Base-by-base conservation (phyloP, 768 basidiomycete genomes). In the Podaxis sp. region DNA sequence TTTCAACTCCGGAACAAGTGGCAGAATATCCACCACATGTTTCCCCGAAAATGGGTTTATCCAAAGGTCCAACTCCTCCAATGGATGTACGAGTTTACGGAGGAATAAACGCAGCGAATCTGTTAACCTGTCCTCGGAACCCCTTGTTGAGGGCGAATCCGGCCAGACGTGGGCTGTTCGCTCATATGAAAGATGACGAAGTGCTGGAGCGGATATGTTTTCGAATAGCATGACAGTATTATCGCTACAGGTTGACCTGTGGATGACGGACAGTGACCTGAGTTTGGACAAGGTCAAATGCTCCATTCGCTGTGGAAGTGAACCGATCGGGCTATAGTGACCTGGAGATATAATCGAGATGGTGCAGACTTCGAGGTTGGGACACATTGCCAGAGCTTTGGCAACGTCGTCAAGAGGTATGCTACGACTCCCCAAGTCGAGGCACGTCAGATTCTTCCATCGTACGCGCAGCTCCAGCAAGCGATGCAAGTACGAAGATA, bases 171-270 rank as follows among this genome's bases (percentile, higher is more conserved):
- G 36, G 22, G 22, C 17, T 5, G 46, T 33, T 42, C 52, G 38
- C 26, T 61, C 40, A 46, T 61, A 61, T 12, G 60, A 44, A 13
- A 61, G 52, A 33, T 61, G 60, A 28, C 26, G 36, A 22, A 61
- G 60, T 19, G 38, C 22, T 12, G 60, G 60, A 5, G 60, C 19
- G 2, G 42, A 28, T 46, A 61, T 6, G 22, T 24, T 42, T n/a
- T 26, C 52, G 9, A 54, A 36, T 2, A 61, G n/a, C 28, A 42
- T 40, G n/a, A 9, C 26, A 15, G 42, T 15, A n/a, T 54, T 40
- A 30, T 54, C 60, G 28, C 9, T 44, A 13, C 24, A 26, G 9
- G 12, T 22, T 5, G 51, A 30, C n/a, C 60, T 30, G 22, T 30
- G 30, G 5, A 28, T 33, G 19, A 61, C 24, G 3, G 2, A 15